Percentiles rank a stretch among this genome's conserved stretches.
Evolutionary conservation across 2,329 filamentous ascomycete genomes (phyloP).

Genomic region (Davidsoniella neocaledoniae): DNA sequence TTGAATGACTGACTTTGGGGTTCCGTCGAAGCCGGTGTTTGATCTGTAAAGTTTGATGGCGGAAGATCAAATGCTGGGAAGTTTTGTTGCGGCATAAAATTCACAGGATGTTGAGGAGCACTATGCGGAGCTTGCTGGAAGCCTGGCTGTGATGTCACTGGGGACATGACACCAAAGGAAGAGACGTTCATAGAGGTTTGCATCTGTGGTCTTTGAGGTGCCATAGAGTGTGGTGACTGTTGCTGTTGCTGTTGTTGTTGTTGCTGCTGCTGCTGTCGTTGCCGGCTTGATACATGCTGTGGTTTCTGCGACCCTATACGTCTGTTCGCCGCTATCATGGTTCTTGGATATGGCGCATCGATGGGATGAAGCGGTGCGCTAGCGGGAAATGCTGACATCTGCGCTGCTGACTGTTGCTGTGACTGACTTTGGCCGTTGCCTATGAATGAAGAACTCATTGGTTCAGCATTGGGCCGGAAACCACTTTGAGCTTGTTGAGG

Average conservation of each 20-base stretch:
- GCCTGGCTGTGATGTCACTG: constrained; percentile 31
- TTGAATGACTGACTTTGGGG: constrained; percentile 13
- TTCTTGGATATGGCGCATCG: constrained; percentile 9
- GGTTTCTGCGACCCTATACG: not conserved
- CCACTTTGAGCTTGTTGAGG: constrained; percentile 16
- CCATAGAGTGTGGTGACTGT: constrained; percentile 7
- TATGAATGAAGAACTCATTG: not conserved
- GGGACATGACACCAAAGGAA: constrained; percentile 35
- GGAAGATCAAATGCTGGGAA: constrained; percentile 47
- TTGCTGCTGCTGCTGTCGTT: not conserved
- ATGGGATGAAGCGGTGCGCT: constrained; percentile 10
- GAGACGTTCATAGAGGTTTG: constrained; percentile 17
- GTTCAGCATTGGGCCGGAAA: not conserved
- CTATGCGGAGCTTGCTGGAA: constrained; percentile 23
- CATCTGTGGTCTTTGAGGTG: not conserved
- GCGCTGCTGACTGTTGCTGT: constrained; percentile 3
- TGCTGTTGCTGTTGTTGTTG: not conserved
- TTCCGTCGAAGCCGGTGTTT: not conserved
- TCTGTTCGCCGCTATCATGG: constrained; percentile 1
- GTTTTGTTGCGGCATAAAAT: constrained; percentile 42
- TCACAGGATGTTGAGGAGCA: constrained; percentile 28
- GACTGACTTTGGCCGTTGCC: not conserved
- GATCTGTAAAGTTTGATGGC: constrained; percentile 34
- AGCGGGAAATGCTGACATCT: constrained; percentile 14
- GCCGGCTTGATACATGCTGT: not conserved